Evolutionary conservation across 441 rosid species (phyloP).

Genomic region (Monsonia emarginata): DNA sequence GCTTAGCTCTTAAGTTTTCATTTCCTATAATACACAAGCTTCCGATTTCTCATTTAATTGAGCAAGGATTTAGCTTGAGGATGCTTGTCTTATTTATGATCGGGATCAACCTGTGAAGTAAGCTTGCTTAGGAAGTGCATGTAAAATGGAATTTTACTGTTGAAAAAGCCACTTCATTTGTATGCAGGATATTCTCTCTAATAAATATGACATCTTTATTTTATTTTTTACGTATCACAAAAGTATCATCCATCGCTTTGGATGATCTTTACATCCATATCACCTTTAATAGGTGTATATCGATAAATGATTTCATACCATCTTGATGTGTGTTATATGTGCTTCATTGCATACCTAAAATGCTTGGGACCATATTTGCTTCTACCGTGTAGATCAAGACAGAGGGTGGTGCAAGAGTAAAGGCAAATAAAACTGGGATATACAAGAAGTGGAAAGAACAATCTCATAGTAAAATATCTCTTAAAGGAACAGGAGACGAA

Average conservation of each 20-base stretch:
- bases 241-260: background rate
- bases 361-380: too few relatives aligned
- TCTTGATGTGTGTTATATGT: background rate
- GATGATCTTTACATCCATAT: background rate
- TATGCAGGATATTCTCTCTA: background rate
- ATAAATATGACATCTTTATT: background rate
- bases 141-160: background rate
- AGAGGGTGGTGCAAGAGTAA: constrained; percentile 80
- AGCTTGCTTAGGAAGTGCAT: background rate
- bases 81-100: background rate
- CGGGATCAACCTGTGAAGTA: background rate
- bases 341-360: background rate
- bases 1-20: background rate
- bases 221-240: background rate
- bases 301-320: background rate
- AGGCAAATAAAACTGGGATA: constrained; percentile 58
- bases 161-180: background rate
- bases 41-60: background rate
- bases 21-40: background rate
- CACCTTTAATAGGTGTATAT: background rate
- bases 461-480: constrained; percentile 51
- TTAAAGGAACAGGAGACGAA: constrained; percentile 36
- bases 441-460: constrained; percentile 80
- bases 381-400: constrained; percentile 53
- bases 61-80: background rate